Base-by-base conservation (phyloP, 805 yeast genomes). In the Clavispora phyllophila region DNA sequence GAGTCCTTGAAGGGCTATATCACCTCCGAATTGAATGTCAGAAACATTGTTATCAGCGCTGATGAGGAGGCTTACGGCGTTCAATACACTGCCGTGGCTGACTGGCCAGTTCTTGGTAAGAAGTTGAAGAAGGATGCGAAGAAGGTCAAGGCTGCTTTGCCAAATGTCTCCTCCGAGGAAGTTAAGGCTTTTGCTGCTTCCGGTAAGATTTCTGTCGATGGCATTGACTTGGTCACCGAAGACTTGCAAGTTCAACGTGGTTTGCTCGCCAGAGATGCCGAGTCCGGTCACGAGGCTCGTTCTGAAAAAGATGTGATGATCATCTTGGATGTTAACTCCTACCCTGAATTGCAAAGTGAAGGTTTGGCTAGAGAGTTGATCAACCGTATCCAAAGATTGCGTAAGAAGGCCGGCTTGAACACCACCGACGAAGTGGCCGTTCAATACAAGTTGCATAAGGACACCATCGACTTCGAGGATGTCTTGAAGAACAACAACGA, bases 91-190 rank as follows among this genome's bases (percentile, higher is more conserved):
- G 97, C 91, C 34, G 95, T 87, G 65, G 99, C 99, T 38, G 99
- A 93, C 72, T 93, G 99, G 99, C 96, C 98, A 45, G 87, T 89
- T 17, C 77, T 93, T 54, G 99, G 99, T 71, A 93, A 91, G 77
- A 93, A 93, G 70, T 79, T 93, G 67, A 91, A 89, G 81, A 82
- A 83, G 62, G 98, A 90, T 57, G 95, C 87, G 48, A 88, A 86
- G 71, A 83, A 80, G 65, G 99, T 93, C 47, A 95, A 91, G 76
- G 95, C 83, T 59, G 98, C 95, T 14, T 76, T 93, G 55, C 98
- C 97, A 50, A 60, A 60, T 9, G 78, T 93, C 40, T 70, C 91
- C 17, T 84, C 97, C 9, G 85, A 74, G 13, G 90, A 88, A 45
- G 96, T 93, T 39, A 87, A 86, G 66, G 61, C 68, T 25, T 93